These are phyloP conservation scores for Wallacemonas sp. DNA, from an alignment of 208 protist genomes.

Conservation along the genomic window DNA sequence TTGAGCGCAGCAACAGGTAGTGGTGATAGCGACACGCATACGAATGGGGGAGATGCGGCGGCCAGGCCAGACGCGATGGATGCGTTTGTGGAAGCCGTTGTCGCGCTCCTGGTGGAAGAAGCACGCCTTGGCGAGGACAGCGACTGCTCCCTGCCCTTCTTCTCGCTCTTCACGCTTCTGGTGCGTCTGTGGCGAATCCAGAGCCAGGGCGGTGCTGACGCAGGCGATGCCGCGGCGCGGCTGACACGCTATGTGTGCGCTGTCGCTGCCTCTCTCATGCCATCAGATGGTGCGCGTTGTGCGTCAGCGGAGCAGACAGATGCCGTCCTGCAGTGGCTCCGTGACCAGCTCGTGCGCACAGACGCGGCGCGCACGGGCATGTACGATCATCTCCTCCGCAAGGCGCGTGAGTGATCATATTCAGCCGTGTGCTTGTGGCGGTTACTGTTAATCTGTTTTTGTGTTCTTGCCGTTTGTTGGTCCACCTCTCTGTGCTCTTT, in stretches of 20 bases:
- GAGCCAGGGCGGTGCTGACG: background rate
- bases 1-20: too few species aligned
- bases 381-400: constrained; percentile 33
- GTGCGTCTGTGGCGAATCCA: constrained; percentile 16
- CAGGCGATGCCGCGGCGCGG: background rate
- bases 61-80: constrained; percentile 25
- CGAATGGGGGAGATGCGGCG: constrained; percentile 11
- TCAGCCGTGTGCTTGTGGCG: too few species aligned
- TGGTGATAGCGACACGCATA: too few species aligned
- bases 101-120: constrained; percentile 60
- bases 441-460: too few species aligned
- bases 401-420: background rate
- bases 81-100: constrained; percentile 35
- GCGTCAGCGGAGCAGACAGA: background rate
- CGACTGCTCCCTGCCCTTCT: constrained; percentile 57
- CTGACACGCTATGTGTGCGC: background rate
- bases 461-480: too few species aligned
- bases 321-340: constrained; percentile 20
- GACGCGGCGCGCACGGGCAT: constrained; percentile 34
- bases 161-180: constrained; percentile 53
- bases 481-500: too few species aligned
- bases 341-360: constrained; percentile 25
- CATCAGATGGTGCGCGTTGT: too few species aligned
- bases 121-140: constrained; percentile 26
- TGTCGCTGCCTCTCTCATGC: background rate